Base-by-base conservation (phyloP, 768 basidiomycete species). In the Psilocybe sp. region DNA sequence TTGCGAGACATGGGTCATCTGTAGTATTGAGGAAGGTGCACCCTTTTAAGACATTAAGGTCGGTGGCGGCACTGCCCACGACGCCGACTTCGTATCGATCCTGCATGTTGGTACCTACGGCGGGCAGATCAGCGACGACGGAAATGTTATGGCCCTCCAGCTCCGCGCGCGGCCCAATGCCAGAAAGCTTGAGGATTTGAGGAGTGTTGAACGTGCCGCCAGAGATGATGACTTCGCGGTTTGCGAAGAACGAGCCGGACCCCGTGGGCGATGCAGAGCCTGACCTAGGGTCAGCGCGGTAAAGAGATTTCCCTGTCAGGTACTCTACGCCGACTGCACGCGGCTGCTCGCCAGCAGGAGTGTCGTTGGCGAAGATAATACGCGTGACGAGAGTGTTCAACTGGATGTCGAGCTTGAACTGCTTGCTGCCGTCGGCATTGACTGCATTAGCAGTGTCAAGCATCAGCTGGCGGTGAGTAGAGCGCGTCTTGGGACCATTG, bases 301-400 rank as follows among this genome's bases (percentile, higher is more conserved):
- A 47, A 2, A 47, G 36, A 18, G 37, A 38, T 13, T 38, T 19
- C 2, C 46, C 46, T 39, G 33, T 7, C 16, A 47, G 33, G 18
- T 65, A 85, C 57, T 76, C 72, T 16, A 57, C 72, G 78, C 73
- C 55, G 13, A 49, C 51, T 5, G 57, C 57, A 13, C 18, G 51
- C 37, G 16, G 46, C 37, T 82, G 23, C 23, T 28, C 39, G 68
- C 51, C 51, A 75, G 71, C 51, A 57, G 82, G 78, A 31, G 78
- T 52, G 40, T 84, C 64, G 20, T 74, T 70, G 3, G 82, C 79
- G 45, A 46, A 76, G 67, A 14, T 75, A 70, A 44, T 77, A 63
- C n/a, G 79, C 68, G 66, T 82, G 74, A 83, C 85, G 13, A 78
- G 80, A 13, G 76, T 67, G 52, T 80, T 77, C 6, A 78, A 68